Evolutionary conservation across 345 rosid species (phyloP).

Genomic region (Euclidium syriacum): DNA sequence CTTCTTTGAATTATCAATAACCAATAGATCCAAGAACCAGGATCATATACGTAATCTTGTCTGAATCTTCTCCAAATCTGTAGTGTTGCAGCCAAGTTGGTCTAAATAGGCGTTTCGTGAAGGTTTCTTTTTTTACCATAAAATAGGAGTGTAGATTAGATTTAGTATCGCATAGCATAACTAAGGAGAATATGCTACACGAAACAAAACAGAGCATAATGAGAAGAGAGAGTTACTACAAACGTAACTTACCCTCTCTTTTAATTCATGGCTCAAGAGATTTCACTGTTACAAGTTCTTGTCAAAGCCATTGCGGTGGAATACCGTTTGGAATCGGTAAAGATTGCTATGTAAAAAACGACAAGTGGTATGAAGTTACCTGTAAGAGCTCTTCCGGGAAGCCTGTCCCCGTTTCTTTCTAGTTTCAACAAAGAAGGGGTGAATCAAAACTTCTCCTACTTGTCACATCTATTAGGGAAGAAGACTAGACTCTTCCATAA

Average conservation of each 20-base stretch:
- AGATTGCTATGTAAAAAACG: constrained; percentile 21
- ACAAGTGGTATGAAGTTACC: constrained; percentile 1
- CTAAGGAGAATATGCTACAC: neutral
- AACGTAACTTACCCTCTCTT: constrained; percentile 1
- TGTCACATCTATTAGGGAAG: no score
- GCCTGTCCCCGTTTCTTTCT: neutral
- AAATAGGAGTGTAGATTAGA: no score
- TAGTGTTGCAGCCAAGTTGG: no score
- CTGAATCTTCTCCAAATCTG: no score
- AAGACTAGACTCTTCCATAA: neutral
- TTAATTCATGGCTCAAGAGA: constrained; percentile 12
- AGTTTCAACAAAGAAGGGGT: neutral
- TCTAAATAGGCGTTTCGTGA: no score
- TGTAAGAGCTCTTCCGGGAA: no score
- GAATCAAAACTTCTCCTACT: no score
- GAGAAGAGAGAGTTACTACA: constrained; percentile 8
- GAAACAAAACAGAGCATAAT: constrained; percentile 1
- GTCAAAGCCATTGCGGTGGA: constrained; percentile 33
- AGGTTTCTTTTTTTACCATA: no score
- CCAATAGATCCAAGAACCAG: no score
- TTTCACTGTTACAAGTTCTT: constrained; percentile 4
- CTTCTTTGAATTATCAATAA: no score
- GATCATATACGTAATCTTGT: no score
- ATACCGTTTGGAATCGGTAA: constrained; percentile 30
- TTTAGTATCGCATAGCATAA: constrained; percentile 9